Percentiles rank a stretch among this genome's conserved stretches.
These are phyloP conservation scores for Betula pendula DNA, from an alignment of 306 rosid species.

Conservation along the genomic window DNA sequence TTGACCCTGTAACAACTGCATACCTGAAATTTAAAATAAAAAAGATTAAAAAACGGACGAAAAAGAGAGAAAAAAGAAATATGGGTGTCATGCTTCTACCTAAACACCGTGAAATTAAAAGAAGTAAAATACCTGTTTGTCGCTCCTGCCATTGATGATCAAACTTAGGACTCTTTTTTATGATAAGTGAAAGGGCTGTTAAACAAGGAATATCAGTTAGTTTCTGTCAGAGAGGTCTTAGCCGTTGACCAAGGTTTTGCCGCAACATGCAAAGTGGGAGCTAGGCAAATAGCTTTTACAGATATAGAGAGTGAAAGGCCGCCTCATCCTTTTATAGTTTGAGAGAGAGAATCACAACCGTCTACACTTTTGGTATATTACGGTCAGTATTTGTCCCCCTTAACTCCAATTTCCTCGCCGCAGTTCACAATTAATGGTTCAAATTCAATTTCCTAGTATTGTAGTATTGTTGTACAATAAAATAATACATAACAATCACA, in stretches of 20 bases:
- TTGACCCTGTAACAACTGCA: constrained; percentile 1
- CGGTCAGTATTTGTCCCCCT: too few species aligned
- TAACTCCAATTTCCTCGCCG: too few species aligned
- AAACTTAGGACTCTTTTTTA: neutral
- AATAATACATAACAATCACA: too few species aligned
- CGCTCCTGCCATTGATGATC: constrained; percentile 26
- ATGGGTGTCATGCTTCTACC: neutral
- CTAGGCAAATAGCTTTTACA: neutral
- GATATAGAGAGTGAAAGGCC: too few species aligned
- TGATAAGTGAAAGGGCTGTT: neutral
- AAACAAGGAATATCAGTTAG: neutral
- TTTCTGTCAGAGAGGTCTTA: neutral
- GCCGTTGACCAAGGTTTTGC: too few species aligned
- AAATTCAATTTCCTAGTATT: too few species aligned
- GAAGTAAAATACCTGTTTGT: constrained; percentile 17
- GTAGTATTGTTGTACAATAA: too few species aligned
- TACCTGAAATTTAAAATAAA: neutral
- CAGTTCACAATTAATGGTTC: too few species aligned
- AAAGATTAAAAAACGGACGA: neutral
- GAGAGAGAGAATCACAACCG: too few species aligned
- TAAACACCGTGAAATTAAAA: neutral
- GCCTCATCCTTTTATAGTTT: too few species aligned
- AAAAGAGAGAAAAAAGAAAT: neutral
- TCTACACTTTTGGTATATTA: too few species aligned
- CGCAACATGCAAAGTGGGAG: neutral